Evolutionary conservation across 768 basidiomycete genomes (phyloP), one percentile per base, ranked within the genome.

Genomic region (Mycena indigotica): DNA sequence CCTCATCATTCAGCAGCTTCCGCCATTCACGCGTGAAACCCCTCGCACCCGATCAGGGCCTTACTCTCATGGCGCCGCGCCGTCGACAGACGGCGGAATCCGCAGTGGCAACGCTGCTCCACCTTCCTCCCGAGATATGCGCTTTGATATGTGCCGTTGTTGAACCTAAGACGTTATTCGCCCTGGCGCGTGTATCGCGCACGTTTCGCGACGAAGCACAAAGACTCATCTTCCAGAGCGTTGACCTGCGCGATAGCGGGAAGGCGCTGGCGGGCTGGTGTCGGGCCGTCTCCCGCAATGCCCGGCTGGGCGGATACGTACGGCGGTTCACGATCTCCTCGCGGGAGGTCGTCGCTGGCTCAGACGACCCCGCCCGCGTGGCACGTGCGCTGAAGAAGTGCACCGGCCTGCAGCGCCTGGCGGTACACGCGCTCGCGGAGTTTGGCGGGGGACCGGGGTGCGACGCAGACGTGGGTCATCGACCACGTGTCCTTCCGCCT

Each of bases 331-430:
- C 32, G 32, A 8, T 35, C 17, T 35, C 10, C 17, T 35, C 32
- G 17, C 32, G n/a, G n/a, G n/a, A n/a, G n/a, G n/a, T n/a, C n/a
- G n/a, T n/a, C n/a, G n/a, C n/a, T n/a, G n/a, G n/a, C n/a, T n/a
- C n/a, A n/a, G 41, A 45, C 41, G 12, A 12, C 41, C 16, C 41
- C 16, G 41, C 12, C 10, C 8, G 8, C 10, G 8, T 61, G 0
- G 46, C 55, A n/a, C 52, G 56, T 5, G 60, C 52, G 29, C 56
- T 61, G 28, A 40, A 49, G 23, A 53, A 21, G 46, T 61, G 60
- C 28, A 6, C 57, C 40, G 55, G 57, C 35, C 52, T 61, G 40
- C 57, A 57, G 29, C 52, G 54, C 15, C 25, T 61, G 38, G 16
- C 25, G 28, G 23, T 57, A 29, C 45, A 40, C 29, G 19, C 1